Conservation (phyloP, 495 filamentous ascomycete genomes). For the Podospora fimiseda region DNA sequence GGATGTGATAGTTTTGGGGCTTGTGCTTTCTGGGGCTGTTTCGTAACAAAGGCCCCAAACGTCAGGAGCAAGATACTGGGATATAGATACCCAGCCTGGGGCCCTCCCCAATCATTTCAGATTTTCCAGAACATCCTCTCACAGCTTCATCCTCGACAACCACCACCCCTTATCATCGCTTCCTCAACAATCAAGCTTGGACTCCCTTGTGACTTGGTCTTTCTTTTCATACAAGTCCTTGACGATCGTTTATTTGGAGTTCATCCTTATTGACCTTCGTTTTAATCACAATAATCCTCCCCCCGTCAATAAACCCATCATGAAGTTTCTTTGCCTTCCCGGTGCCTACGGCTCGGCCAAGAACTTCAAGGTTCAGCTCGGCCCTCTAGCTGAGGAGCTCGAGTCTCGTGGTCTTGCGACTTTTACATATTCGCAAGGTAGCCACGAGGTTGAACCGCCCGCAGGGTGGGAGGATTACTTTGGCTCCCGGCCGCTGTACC, state of each 20-base stretch:
- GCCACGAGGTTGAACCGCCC: constrained; percentile 39
- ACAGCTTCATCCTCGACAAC: not conserved
- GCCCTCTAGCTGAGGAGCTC: constrained; percentile 44
- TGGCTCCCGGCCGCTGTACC: constrained; percentile 44
- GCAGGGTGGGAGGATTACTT: constrained; percentile 48
- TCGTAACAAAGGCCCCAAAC: too few relatives aligned
- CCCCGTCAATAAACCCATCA: too few relatives aligned
- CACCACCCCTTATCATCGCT: too few relatives aligned
- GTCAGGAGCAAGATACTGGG: too few relatives aligned
- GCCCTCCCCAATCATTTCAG: not conserved
- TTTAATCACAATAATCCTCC: too few relatives aligned
- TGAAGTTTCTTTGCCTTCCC: constrained; percentile 19
- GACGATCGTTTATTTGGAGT: not conserved
- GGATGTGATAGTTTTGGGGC: too few relatives aligned
- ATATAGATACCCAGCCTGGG: not conserved
- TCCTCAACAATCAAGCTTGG: not conserved
- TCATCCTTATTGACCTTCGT: not conserved
- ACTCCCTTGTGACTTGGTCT: not conserved
- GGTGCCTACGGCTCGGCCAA: constrained; percentile 33
- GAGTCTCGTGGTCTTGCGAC: constrained; percentile 33
- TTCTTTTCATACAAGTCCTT: not conserved
- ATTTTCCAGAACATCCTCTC: not conserved
- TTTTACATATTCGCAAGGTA: constrained; percentile 45
- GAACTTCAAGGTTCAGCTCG: constrained; percentile 51
- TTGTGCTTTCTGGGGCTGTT: too few relatives aligned